Conservation (phyloP, 2,329 filamentous ascomycete species). For the Exophiala oligosperma region DNA sequence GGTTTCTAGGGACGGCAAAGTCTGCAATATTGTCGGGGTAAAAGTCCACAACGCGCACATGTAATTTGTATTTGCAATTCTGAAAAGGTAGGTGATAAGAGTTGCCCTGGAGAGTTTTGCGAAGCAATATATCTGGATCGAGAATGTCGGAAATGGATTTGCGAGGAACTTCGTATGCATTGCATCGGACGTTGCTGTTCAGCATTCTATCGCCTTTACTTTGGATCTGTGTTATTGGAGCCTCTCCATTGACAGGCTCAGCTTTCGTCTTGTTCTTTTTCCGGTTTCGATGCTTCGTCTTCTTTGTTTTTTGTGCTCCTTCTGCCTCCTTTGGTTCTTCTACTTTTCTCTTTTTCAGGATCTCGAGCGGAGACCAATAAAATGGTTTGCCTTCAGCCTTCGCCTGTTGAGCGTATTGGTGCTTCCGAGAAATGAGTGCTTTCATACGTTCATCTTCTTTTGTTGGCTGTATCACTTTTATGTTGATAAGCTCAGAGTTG, state of each 20-base stretch:
- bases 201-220: neutral
- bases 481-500: slow-evolving; percentile 55
- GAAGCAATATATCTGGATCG: slow-evolving; percentile 37
- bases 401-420: slow-evolving; percentile 53
- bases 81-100: slow-evolving; percentile 65
- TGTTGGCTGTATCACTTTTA: slow-evolving; percentile 52
- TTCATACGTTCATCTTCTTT: slow-evolving; percentile 49
- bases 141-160: slow-evolving; percentile 51
- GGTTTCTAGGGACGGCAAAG: slow-evolving; percentile 60
- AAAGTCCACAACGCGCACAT: slow-evolving; percentile 81
- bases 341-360: slow-evolving; percentile 22
- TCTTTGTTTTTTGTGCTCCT: slow-evolving; percentile 30
- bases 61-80: slow-evolving; percentile 66
- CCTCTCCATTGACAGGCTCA: neutral
- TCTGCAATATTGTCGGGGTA: slow-evolving; percentile 68
- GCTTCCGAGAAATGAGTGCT: slow-evolving; percentile 62
- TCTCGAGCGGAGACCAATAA: slow-evolving; percentile 21
- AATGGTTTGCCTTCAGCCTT: slow-evolving; percentile 33
- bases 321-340: slow-evolving; percentile 31
- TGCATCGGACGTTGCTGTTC: slow-evolving; percentile 47
- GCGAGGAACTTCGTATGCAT: slow-evolving; percentile 42
- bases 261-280: slow-evolving; percentile 25
- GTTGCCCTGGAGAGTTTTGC: slow-evolving; percentile 47
- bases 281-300: slow-evolving; percentile 15
- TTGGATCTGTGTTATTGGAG: neutral